A percentile compares a stretch with the other conserved stretches of the same genome.
Evolutionary conservation across 495 filamentous ascomycete species (phyloP).

Genomic region (Neurospora discreta): DNA sequence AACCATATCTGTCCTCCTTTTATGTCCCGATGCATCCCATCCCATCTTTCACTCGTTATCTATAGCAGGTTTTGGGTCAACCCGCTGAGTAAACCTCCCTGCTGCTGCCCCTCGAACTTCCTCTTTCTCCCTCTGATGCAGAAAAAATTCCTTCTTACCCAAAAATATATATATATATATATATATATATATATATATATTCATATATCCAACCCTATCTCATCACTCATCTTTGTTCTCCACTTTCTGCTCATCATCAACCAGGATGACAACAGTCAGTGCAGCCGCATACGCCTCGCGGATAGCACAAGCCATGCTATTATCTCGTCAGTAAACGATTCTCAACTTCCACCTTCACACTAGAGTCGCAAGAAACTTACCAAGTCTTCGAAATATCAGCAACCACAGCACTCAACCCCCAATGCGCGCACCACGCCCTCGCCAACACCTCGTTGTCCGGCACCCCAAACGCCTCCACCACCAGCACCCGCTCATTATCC

Average conservation of each 20-base stretch:
- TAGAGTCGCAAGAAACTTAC: slow-evolving; percentile 24
- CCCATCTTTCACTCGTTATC: not conserved
- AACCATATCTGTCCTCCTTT: not conserved
- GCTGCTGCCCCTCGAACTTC: not conserved
- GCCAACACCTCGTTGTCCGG: slow-evolving; percentile 64
- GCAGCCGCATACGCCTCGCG: slow-evolving; percentile 61
- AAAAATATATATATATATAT: not conserved
- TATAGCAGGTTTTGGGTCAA: not conserved
- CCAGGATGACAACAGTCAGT: slow-evolving; percentile 56
- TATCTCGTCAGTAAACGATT: slow-evolving; percentile 2
- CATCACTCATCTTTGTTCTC: slow-evolving; percentile 9
- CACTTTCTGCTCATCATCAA: slow-evolving; percentile 22
- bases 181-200: not conserved
- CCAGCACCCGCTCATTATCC: slow-evolving; percentile 50
- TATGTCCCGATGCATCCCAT: not conserved
- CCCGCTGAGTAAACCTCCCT: no score
- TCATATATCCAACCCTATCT: not conserved
- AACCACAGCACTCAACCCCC: slow-evolving; percentile 55
- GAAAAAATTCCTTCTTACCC: not conserved
- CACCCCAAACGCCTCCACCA: slow-evolving; percentile 59
- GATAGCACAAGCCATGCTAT: slow-evolving; percentile 55
- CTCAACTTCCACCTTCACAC: not conserved
- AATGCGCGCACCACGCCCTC: slow-evolving; percentile 60
- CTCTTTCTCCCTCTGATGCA: not conserved
- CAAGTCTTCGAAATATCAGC: slow-evolving; percentile 58